A percentile compares a stretch with the other conserved stretches of the same genome.
Evolutionary conservation across 176 grass and related monocot genomes (phyloP).

Genomic region (Phoenix roebelenii): DNA sequence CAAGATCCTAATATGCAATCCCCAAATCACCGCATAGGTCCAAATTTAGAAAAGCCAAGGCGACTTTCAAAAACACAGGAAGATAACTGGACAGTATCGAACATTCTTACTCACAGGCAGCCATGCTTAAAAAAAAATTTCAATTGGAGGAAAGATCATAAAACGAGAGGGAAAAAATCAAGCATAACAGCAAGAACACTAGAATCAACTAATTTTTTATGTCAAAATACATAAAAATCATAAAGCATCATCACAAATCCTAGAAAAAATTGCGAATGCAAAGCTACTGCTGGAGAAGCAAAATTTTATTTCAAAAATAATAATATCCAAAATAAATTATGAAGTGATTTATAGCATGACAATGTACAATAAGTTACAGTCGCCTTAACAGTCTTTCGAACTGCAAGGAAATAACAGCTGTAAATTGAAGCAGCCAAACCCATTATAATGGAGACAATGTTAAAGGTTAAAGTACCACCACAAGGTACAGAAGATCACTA

Average conservation of each 20-base stretch:
- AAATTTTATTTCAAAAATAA: no score
- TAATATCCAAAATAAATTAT: no score
- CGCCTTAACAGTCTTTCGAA: background rate
- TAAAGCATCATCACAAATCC: no score
- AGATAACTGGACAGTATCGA: conserved; percentile 17
- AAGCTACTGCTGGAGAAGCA: no score
- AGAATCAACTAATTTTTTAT: background rate
- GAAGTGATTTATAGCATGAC: no score
- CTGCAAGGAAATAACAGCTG: background rate
- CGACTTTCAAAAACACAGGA: conserved; percentile 42
- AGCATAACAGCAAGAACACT: no score
- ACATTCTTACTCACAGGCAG: conserved; percentile 1
- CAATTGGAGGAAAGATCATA: no score
- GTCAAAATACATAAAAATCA: background rate
- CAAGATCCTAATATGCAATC: conserved; percentile 44
- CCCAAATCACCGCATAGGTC: conserved; percentile 34
- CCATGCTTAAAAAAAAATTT: no score
- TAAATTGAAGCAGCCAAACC: background rate
- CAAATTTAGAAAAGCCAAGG: conserved; percentile 46
- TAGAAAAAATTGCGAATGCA: no score
- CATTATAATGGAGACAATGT: background rate
- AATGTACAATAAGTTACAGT: background rate
- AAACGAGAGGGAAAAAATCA: no score
- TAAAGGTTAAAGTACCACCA: no score
- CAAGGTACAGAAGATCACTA: no score